phyloP scores from a whole-genome alignment of 2,329 filamentous ascomycete species.

The Drechslerella stenobrocha region DNA sequence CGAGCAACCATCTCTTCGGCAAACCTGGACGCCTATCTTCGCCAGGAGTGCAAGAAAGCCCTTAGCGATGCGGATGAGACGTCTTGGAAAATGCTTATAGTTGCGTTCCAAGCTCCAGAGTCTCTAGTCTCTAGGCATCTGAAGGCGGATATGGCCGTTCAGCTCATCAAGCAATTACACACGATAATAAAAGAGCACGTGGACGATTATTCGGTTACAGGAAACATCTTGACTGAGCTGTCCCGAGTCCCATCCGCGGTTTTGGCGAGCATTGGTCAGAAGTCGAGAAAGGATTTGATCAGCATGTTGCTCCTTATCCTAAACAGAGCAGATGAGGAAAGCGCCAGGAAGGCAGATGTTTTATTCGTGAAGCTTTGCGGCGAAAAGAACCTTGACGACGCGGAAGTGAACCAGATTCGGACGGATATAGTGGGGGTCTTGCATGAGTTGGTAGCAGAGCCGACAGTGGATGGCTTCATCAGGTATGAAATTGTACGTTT shows the following conservation, averaged over 20 bases:
- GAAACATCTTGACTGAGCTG: constrained; percentile 39
- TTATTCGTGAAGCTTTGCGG: constrained; percentile 42
- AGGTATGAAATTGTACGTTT: constrained; percentile 16
- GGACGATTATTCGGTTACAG: constrained; percentile 25
- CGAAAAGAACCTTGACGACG: constrained; percentile 39
- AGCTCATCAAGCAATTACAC: constrained; percentile 34
- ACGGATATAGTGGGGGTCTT: constrained; percentile 30
- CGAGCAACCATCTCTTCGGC: constrained; percentile 25
- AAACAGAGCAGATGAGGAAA: constrained; percentile 34
- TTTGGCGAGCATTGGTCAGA: constrained; percentile 32
- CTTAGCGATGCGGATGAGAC: constrained; percentile 28
- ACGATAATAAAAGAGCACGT: constrained; percentile 20
- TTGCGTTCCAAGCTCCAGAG: constrained; percentile 39
- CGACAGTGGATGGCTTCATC: constrained; percentile 11
- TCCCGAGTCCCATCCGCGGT: constrained; percentile 28
- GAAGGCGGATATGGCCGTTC: constrained; percentile 34
- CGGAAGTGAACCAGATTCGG: constrained; percentile 38
- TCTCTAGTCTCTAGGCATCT: constrained; percentile 33
- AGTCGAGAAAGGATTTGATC: constrained; percentile 29
- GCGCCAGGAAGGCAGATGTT: constrained; percentile 37
- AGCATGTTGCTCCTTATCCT: constrained; percentile 25
- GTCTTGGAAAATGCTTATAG: constrained; percentile 47
- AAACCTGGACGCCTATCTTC: constrained; percentile 42
- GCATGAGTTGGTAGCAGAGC: constrained; percentile 17
- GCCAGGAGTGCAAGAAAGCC: constrained; percentile 36